These are phyloP conservation scores for Elaeis guineensis DNA, from an alignment of 176 grass and related monocot species.

Conservation along the genomic window DNA sequence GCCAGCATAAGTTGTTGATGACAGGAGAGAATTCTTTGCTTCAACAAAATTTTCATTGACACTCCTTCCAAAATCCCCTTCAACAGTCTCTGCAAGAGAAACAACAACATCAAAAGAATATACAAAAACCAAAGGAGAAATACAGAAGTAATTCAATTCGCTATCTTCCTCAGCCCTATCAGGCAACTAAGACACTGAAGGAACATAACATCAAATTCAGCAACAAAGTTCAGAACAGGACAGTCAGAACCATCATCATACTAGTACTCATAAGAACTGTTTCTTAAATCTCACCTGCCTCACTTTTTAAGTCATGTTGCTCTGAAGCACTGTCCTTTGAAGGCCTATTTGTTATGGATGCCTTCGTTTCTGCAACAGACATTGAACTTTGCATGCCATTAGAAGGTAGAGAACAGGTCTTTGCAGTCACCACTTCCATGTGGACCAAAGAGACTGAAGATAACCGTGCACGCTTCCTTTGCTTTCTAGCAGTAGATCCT, in stretches of 20 bases:
- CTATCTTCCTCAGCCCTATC: not conserved
- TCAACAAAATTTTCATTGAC: slow-evolving; percentile 2
- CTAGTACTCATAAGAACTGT: not conserved
- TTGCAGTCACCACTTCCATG: slow-evolving; percentile 8
- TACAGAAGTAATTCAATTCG: too few species aligned
- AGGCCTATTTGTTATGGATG: not conserved
- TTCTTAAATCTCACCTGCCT: slow-evolving; percentile 26
- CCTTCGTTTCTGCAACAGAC: slow-evolving; percentile 4
- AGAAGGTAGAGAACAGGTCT: not conserved
- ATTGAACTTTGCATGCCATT: slow-evolving; percentile 8
- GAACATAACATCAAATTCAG: not conserved
- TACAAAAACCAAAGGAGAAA: too few species aligned
- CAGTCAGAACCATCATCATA: too few species aligned
- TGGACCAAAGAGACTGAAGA: slow-evolving; percentile 10
- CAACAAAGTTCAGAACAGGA: too few species aligned
- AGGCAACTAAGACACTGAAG: slow-evolving; percentile 1
- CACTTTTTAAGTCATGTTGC: slow-evolving; percentile 14
- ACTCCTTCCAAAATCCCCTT: not conserved
- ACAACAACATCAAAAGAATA: not conserved
- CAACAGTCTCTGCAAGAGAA: not conserved
- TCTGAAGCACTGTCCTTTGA: slow-evolving; percentile 3
- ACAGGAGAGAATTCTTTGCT: slow-evolving; percentile 7
- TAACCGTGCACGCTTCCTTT: slow-evolving; percentile 6
- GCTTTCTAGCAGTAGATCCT: slow-evolving; percentile 12
- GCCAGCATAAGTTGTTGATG: not conserved